These are phyloP conservation scores for Fusarium tricinctum DNA, from an alignment of 2,329 filamentous ascomycete species.

Conservation along the genomic window DNA sequence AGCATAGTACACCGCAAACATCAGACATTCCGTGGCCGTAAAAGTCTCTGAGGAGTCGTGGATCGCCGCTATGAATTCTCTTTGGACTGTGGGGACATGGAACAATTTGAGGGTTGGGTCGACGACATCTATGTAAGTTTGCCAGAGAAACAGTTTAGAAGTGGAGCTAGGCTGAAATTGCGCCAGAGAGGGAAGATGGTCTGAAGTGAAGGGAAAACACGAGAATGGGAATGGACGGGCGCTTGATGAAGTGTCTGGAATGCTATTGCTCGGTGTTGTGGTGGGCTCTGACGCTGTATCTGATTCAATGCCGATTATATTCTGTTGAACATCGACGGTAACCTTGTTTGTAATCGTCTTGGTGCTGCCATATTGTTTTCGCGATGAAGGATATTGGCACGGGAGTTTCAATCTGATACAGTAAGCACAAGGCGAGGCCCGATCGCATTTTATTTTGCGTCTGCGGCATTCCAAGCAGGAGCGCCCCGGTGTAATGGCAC, in stretches of 20 bases:
- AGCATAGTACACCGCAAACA: slow-evolving; percentile 2
- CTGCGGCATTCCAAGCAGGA: background rate
- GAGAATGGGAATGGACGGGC: background rate
- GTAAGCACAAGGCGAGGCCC: background rate
- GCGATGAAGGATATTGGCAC: background rate
- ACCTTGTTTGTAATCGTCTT: background rate
- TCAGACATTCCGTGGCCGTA: background rate
- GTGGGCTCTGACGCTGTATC: background rate
- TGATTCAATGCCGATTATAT: background rate
- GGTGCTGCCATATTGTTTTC: too few species aligned
- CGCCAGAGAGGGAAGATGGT: background rate
- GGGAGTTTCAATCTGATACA: background rate
- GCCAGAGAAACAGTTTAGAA: background rate
- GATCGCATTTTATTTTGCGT: background rate
- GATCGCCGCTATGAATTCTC: background rate
- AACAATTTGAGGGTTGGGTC: slow-evolving; percentile 1
- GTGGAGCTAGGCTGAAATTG: background rate
- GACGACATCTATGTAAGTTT: background rate
- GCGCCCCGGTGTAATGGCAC: background rate
- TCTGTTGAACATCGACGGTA: background rate
- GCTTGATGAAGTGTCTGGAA: background rate
- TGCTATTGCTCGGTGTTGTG: too few species aligned
- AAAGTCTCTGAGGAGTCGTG: background rate
- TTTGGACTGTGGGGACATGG: background rate
- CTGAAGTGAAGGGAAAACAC: background rate